A percentile compares a stretch with the other conserved stretches of the same genome.
phyloP scores from a whole-genome alignment of 441 rosid species.

The Capsella rubella region DNA sequence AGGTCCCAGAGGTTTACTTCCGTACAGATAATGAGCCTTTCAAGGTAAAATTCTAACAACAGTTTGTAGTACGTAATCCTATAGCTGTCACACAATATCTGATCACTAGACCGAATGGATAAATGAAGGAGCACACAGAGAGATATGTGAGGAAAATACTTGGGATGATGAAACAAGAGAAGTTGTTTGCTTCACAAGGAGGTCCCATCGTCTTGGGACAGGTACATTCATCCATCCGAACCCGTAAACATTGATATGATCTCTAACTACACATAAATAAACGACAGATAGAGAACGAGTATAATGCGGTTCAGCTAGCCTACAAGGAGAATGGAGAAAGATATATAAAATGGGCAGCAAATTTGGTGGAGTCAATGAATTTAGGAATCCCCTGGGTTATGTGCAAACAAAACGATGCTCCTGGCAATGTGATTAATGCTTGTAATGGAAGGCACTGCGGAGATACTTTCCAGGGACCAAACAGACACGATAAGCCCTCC shows the following conservation, averaged over 20 bases:
- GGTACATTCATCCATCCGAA: constrained; percentile 33
- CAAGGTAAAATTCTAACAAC: constrained; percentile 48
- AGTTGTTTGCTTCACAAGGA: constrained; percentile 56
- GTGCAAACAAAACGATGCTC: constrained; percentile 53
- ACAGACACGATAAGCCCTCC: constrained; percentile 34
- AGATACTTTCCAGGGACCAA: constrained; percentile 40
- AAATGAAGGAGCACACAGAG: constrained; percentile 38
- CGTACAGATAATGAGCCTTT: constrained; percentile 56
- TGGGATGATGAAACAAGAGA: constrained; percentile 48
- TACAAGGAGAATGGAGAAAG: constrained; percentile 46
- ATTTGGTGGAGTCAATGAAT: constrained; percentile 42
- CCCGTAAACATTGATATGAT: neutral
- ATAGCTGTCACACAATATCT: neutral
- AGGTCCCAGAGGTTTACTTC: constrained; percentile 49
- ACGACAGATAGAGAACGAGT: constrained; percentile 57
- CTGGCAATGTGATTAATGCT: constrained; percentile 38
- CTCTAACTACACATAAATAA: neutral
- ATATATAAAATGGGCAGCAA: constrained; percentile 52
- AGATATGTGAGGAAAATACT: constrained; percentile 47
- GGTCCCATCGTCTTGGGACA: constrained; percentile 61
- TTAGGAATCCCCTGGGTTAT: constrained; percentile 56
- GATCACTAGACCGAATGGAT: neutral
- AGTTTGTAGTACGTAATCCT: neutral
- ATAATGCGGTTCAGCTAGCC: constrained; percentile 43
- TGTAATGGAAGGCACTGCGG: constrained; percentile 43